phyloP scores from a whole-genome alignment of 352 stramenopile genomes.

The Pythium pyrilobum region DNA sequence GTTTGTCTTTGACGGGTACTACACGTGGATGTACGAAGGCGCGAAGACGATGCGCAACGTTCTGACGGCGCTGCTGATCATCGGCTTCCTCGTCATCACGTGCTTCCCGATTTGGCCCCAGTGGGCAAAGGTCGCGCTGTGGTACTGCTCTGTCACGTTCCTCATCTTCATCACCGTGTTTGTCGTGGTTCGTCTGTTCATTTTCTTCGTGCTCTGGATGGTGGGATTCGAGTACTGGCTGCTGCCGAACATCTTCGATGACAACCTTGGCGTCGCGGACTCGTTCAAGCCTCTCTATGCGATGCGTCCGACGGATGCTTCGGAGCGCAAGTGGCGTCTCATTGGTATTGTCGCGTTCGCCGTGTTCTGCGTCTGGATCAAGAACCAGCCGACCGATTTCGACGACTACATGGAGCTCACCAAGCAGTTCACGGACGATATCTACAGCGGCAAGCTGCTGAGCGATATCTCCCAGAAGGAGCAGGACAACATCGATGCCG shows the following conservation, averaged over 20 bases:
- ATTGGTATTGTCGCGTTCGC: constrained; percentile 90
- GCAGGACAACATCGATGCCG: constrained; percentile 97
- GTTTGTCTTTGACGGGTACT: constrained; percentile 96
- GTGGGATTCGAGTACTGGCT: constrained; percentile 97
- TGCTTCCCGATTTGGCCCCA: constrained; percentile 99
- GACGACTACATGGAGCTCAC: constrained; percentile 98
- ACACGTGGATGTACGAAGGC: constrained; percentile 99
- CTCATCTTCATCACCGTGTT: constrained; percentile 98
- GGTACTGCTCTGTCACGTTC: constrained; percentile 98
- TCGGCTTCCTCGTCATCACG: constrained; percentile 96
- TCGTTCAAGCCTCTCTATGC: constrained; percentile 97
- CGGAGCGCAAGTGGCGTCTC: constrained; percentile 94
- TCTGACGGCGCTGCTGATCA: constrained; percentile 95
- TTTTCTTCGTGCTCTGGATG: constrained; percentile 97
- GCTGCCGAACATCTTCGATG: constrained; percentile 98
- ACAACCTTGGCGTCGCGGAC: constrained; percentile 96
- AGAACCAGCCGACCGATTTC: constrained; percentile 99
- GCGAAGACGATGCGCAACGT: constrained; percentile 97
- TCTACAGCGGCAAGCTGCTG: constrained; percentile 98
- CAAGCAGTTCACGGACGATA: constrained; percentile 99
- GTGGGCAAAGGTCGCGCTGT: constrained; percentile 96
- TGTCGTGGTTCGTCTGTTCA: constrained; percentile 90
- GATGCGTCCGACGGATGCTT: constrained; percentile 69
- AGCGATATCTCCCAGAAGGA: constrained; percentile 97
- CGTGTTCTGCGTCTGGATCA: constrained; percentile 96